Evolutionary conservation across 345 rosid genomes (phyloP).

Genomic region (Aquilaria yunnanensis): DNA sequence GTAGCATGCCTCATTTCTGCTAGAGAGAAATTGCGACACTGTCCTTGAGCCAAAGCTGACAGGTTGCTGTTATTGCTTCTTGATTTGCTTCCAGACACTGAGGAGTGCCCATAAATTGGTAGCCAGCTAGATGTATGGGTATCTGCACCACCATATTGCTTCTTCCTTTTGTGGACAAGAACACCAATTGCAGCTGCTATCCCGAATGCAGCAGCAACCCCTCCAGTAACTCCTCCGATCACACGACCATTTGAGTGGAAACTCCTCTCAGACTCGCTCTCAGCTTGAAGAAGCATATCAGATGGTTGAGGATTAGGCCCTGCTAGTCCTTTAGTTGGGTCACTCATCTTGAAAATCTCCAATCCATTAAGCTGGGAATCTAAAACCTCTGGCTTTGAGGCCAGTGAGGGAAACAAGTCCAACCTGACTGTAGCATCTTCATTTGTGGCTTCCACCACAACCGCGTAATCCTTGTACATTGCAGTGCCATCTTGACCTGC

Average conservation of each 20-base stretch:
- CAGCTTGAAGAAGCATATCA: constrained; percentile 35
- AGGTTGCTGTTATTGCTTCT: constrained; percentile 40
- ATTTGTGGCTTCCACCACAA: constrained; percentile 24
- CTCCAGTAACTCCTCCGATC: constrained; percentile 51
- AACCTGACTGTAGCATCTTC: constrained; percentile 34
- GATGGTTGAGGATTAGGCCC: constrained; percentile 67
- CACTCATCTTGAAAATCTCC: constrained; percentile 68
- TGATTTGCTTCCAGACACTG: constrained; percentile 40
- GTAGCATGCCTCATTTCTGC: constrained; percentile 50
- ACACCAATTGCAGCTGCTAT: constrained; percentile 46
- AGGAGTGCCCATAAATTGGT: constrained; percentile 49
- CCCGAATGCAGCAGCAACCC: constrained; percentile 39
- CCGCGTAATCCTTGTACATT: constrained; percentile 47
- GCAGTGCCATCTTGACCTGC: constrained; percentile 41
- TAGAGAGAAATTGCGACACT: constrained; percentile 62
- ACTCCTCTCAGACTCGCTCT: constrained; percentile 13
- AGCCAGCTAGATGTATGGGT: constrained; percentile 63
- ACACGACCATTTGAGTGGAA: constrained; percentile 17
- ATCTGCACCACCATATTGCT: constrained; percentile 21
- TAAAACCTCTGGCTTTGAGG: constrained; percentile 30
- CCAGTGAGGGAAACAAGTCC: constrained; percentile 45
- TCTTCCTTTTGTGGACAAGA: constrained; percentile 34
- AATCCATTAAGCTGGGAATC: constrained; percentile 61
- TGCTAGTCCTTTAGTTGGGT: constrained; percentile 38
- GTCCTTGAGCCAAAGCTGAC: constrained; percentile 52